These are phyloP conservation scores for Podospora fimiseda DNA, from an alignment of 495 filamentous ascomycete genomes.

Conservation along the genomic window DNA sequence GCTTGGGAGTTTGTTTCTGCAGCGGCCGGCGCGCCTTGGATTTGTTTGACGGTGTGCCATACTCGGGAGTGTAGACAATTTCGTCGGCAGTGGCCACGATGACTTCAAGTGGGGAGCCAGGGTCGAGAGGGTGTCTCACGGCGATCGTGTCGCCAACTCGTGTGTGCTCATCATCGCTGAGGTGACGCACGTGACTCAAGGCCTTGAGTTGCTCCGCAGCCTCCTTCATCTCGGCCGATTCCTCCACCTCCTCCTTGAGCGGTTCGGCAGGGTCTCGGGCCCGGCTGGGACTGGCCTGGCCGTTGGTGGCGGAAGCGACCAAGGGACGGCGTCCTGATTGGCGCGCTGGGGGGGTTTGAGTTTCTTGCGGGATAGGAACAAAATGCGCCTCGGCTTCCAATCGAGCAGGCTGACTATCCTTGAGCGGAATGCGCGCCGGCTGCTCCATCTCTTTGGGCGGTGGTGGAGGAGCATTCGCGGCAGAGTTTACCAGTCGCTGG, in stretches of 20 bases:
- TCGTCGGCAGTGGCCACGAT: slow-evolving; percentile 36
- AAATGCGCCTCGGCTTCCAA: slow-evolving; percentile 14
- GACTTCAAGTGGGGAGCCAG: slow-evolving; percentile 34
- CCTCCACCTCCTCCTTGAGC: slow-evolving; percentile 47
- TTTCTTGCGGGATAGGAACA: slow-evolving; percentile 27
- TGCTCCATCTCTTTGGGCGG: slow-evolving; percentile 42
- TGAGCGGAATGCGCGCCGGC: slow-evolving; percentile 30
- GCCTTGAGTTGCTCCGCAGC: slow-evolving; percentile 54
- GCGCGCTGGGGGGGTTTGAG: slow-evolving; percentile 14
- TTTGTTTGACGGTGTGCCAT: slow-evolving; percentile 37
- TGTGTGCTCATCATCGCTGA: slow-evolving; percentile 35
- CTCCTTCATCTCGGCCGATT: slow-evolving; percentile 54
- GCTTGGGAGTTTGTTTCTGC: slow-evolving; percentile 44
- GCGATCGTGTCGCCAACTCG: slow-evolving; percentile 31
- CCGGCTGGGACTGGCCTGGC: slow-evolving; percentile 12
- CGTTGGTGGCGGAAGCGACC: slow-evolving; percentile 2
- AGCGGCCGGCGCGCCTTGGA: slow-evolving; percentile 43
- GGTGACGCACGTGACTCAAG: slow-evolving; percentile 48
- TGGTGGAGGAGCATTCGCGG: slow-evolving; percentile 26
- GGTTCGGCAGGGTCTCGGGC: slow-evolving; percentile 12
- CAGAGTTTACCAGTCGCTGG: slow-evolving; percentile 42
- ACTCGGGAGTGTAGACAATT: slow-evolving; percentile 30
- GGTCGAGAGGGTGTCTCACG: slow-evolving; percentile 33
- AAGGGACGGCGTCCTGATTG: slow-evolving; percentile 9
- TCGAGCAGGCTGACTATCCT: slow-evolving; percentile 22